Evolutionary conservation across 2,329 filamentous ascomycete species (phyloP).

Genomic region (Aspergillus sp.): DNA sequence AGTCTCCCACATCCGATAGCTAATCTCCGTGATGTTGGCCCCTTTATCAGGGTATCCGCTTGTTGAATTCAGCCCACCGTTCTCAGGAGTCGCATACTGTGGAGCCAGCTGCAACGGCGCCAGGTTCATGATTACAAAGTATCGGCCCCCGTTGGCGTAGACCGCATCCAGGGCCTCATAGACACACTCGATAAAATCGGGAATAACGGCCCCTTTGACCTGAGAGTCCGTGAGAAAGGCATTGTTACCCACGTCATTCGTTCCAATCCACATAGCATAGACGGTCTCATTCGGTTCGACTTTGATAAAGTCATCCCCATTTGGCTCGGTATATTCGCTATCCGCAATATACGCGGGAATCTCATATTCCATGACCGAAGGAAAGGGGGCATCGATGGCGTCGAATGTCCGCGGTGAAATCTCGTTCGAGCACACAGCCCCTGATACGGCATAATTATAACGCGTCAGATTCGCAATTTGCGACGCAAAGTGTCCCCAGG

Average conservation of each 20-base stretch:
- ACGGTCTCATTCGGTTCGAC: conserved; percentile 61
- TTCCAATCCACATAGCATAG: conserved; percentile 78
- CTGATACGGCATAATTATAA: conserved; percentile 70
- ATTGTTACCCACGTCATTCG: conserved; percentile 70
- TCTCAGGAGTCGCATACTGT: conserved; percentile 58
- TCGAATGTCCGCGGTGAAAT: conserved; percentile 59
- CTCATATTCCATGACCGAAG: conserved; percentile 63
- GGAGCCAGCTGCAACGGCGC: conserved; percentile 68
- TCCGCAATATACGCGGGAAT: conserved; percentile 45
- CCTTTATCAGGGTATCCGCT: conserved; percentile 51
- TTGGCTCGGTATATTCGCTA: conserved; percentile 19
- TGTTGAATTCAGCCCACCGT: conserved; percentile 44
- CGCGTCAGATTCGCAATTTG: conserved; percentile 53
- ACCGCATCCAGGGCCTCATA: conserved; percentile 63
- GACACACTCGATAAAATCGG: conserved; percentile 67
- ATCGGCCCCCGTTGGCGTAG: conserved; percentile 65
- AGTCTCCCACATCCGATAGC: conserved; percentile 53
- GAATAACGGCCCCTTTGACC: conserved; percentile 57
- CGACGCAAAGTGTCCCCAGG: conserved; percentile 68
- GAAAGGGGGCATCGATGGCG: conserved; percentile 55
- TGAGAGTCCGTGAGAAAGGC: conserved; percentile 69
- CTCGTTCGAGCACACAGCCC: conserved; percentile 70
- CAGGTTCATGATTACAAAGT: conserved; percentile 71
- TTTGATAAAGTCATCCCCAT: conserved; percentile 33
- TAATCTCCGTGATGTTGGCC: conserved; percentile 52